Percentiles rank a stretch among this genome's conserved stretches.
phyloP scores from a whole-genome alignment of 345 rosid genomes.

The Eucalyptus tenuipes region DNA sequence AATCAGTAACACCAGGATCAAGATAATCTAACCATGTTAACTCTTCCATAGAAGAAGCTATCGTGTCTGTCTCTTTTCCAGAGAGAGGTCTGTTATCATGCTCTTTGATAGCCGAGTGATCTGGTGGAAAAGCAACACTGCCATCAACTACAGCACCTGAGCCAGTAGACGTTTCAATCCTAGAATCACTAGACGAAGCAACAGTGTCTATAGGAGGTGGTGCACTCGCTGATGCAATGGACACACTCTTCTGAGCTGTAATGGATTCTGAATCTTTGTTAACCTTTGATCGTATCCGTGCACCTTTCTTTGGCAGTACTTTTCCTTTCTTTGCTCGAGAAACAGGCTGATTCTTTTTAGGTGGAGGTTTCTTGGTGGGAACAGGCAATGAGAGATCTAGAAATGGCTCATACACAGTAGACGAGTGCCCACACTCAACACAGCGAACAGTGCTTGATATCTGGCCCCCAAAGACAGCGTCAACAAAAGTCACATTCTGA shows the following conservation, averaged over 20 bases:
- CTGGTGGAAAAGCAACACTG: slow-evolving; percentile 12
- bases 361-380: slow-evolving; percentile 70
- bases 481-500: slow-evolving; percentile 50
- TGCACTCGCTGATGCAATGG: background rate
- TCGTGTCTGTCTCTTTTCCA: slow-evolving; percentile 14
- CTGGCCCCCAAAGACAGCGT: slow-evolving; percentile 74
- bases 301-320: slow-evolving; percentile 49
- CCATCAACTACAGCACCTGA: slow-evolving; percentile 4
- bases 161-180: slow-evolving; percentile 4
- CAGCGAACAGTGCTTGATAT: slow-evolving; percentile 85
- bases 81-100: slow-evolving; percentile 16
- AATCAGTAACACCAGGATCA: slow-evolving; percentile 28
- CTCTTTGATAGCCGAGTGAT: slow-evolving; percentile 2
- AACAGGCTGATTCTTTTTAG: slow-evolving; percentile 35
- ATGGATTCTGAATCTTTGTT: slow-evolving; percentile 24
- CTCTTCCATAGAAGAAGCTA: slow-evolving; percentile 3
- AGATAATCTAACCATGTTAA: slow-evolving; percentile 41
- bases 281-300: slow-evolving; percentile 28
- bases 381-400: slow-evolving; percentile 90
- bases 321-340: slow-evolving; percentile 65
- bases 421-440: slow-evolving; percentile 74
- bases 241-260: background rate
- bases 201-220: background rate
- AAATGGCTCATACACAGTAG: slow-evolving; percentile 84
- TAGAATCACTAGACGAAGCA: slow-evolving; percentile 13